Evolutionary conservation across 2,329 filamentous ascomycete species (phyloP), one percentile per base, ranked within the genome.

Genomic region (Penicillium sp.): DNA sequence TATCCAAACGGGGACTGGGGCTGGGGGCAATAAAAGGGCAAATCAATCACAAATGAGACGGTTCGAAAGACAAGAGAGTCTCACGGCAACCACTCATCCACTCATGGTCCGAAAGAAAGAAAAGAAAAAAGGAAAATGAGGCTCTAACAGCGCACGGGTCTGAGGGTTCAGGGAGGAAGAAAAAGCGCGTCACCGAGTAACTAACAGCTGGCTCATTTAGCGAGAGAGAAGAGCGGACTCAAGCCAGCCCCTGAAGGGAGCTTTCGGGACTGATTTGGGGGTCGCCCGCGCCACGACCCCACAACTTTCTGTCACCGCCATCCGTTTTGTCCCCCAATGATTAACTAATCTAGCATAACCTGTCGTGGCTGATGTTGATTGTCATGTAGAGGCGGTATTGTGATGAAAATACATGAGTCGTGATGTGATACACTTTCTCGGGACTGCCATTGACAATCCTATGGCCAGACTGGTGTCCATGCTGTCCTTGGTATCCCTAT

Each of bases 201-300:
- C 59, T 66, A 64, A 67, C 62, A 69, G 57, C 61, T 66, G 64
- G 65, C 62, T 60, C 63, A 64, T 68, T 69, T 67, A 69, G 67
- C 67, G 67, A 67, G 64, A 68, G 49, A 45, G 22, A 47, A 11
- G 20, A 43, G 20, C 6, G 25, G 25, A 28, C 25, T 28, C 42
- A 22, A 45, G 42, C 42, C 42, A 51, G 64, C 66, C 67, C 67
- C 67, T 68, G 66, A 67, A 63, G 63, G 59, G 65, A 70, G 65
- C 64, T 63, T 43, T 66, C 63, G 64, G 66, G 64, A 61, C 56
- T 56, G 57, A 63, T 58, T 65, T 61, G 61, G 67, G 64, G 66
- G 65, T 60, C 57, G 20, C 20, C 63, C 61, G 62, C 65, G 65
- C 63, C 60, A 67, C 62, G 63, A 56, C 65, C 65, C 67, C 67